These are phyloP conservation scores for Fraxinus floribunda DNA, from an alignment of 305 asterid genomes.

Conservation along the genomic window DNA sequence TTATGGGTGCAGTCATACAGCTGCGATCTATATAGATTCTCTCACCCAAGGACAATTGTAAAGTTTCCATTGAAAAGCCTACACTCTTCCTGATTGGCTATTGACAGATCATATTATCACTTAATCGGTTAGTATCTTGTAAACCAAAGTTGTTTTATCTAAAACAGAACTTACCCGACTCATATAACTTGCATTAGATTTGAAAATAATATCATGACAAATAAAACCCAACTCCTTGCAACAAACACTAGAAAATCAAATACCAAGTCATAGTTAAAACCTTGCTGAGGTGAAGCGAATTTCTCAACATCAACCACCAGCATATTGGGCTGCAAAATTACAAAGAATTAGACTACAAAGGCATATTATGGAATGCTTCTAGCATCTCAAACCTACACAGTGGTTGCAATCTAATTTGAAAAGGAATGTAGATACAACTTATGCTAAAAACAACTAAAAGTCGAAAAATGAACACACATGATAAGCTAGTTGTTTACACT, in stretches of 20 bases:
- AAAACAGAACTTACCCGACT: background rate
- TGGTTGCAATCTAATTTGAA: background rate
- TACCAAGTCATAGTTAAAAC: conserved; percentile 24
- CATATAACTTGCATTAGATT: background rate
- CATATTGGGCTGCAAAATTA: conserved; percentile 89
- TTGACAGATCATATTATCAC: background rate
- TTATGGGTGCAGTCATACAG: background rate
- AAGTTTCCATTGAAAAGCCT: background rate
- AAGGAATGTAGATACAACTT: background rate
- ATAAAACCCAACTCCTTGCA: conserved; percentile 11
- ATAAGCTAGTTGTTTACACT: background rate
- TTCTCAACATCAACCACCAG: conserved; percentile 94
- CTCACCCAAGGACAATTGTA: background rate
- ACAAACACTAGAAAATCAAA: conserved; percentile 2
- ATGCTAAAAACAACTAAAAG: background rate
- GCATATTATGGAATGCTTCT: background rate
- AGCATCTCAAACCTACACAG: background rate
- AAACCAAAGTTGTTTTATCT: background rate
- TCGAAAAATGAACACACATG: background rate
- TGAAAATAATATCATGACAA: conserved; percentile 1
- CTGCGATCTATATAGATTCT: background rate
- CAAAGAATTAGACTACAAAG: conserved; percentile 20
- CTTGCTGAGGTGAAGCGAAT: conserved; percentile 72
- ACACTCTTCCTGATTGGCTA: background rate
- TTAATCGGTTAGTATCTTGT: background rate